phyloP scores from a whole-genome alignment of 352 stramenopile genomes.

The Globisporangium apiculatum region DNA sequence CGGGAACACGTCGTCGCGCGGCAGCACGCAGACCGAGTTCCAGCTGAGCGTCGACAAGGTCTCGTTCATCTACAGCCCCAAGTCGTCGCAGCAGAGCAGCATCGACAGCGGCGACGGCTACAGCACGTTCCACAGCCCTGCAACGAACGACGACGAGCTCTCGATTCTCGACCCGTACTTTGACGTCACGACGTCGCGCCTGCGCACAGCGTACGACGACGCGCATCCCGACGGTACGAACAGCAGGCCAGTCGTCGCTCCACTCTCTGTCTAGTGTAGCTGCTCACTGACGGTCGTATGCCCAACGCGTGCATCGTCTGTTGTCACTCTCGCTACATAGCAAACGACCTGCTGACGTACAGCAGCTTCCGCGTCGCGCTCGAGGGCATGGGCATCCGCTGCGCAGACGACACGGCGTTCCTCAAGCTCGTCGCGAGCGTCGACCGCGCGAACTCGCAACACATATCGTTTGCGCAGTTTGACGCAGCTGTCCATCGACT shows the following conservation, averaged over 20 bases:
- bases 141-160: constrained; percentile 49
- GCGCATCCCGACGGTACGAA: constrained; percentile 32
- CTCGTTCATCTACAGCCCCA: constrained; percentile 73
- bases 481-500: constrained; percentile 78
- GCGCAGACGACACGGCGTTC: constrained; percentile 59
- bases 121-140: constrained; percentile 45
- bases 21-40: constrained; percentile 41
- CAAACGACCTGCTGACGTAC: constrained; percentile 37
- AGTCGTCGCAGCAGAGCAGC: constrained; percentile 16
- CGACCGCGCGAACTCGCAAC: constrained; percentile 30
- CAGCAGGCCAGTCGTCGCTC: background rate
- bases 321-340: background rate
- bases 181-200: constrained; percentile 66
- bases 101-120: constrained; percentile 11
- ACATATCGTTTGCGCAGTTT: constrained; percentile 67
- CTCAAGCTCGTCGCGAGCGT: constrained; percentile 67
- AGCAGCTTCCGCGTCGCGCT: constrained; percentile 51
- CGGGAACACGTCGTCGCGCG: constrained; percentile 6
- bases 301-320: background rate
- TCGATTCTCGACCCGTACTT: constrained; percentile 85
- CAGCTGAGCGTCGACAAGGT: constrained; percentile 78
- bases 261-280: background rate
- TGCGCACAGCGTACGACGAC: constrained; percentile 67
- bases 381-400: constrained; percentile 64
- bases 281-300: background rate